Evolutionary conservation across 164 flowering plant species (phyloP).

Genomic region (Nelumbo lutea): DNA sequence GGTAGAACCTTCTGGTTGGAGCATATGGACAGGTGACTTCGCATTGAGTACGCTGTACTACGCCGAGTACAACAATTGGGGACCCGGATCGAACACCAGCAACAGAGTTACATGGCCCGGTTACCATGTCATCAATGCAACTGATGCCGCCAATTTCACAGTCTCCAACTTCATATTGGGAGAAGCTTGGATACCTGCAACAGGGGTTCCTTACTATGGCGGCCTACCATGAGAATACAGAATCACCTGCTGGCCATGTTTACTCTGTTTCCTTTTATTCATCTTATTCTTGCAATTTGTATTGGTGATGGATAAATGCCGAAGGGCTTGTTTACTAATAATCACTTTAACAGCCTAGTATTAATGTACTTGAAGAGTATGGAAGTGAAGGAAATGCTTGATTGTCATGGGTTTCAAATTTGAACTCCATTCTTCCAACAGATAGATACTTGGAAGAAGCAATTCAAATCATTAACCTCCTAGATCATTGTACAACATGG

Average conservation of each 20-base stretch:
- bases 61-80: neutral
- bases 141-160: too few relatives aligned
- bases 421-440: too few relatives aligned
- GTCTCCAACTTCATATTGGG: slow-evolving; percentile 9
- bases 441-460: too few relatives aligned
- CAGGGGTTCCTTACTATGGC: slow-evolving; percentile 24
- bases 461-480: too few relatives aligned
- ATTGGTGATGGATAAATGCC: too few relatives aligned
- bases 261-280: slow-evolving; percentile 39
- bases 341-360: too few relatives aligned
- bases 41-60: neutral
- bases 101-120: slow-evolving; percentile 5
- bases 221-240: slow-evolving; percentile 15
- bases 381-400: too few relatives aligned
- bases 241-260: slow-evolving; percentile 31
- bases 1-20: neutral
- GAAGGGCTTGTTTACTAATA: too few relatives aligned
- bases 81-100: neutral
- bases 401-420: too few relatives aligned
- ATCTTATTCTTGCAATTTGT: neutral
- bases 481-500: too few relatives aligned
- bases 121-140: neutral
- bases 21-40: neutral
- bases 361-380: too few relatives aligned
- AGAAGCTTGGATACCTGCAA: slow-evolving; percentile 31